A percentile compares a stretch with the other conserved stretches of the same genome.
Conservation (phyloP, 1,284 basidiomycete species). For the Sphaerobolus stellatus region DNA sequence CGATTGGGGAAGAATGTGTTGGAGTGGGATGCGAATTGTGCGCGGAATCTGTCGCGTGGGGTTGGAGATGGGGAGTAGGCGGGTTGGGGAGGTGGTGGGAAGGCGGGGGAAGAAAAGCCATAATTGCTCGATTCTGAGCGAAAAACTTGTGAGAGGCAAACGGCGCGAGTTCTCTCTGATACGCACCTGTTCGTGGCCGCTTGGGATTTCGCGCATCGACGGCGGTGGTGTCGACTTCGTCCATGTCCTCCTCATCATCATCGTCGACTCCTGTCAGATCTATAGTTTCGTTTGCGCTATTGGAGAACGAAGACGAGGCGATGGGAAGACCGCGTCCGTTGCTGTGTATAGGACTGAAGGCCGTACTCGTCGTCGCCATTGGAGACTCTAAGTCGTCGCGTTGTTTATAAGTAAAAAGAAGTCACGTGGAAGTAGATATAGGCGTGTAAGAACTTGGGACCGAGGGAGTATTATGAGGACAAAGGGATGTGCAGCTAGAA, state of each 20-base stretch:
- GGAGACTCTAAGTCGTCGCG: too few species aligned
- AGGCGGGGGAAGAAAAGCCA: constrained; percentile 3
- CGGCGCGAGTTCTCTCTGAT: not conserved
- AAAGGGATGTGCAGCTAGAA: too few species aligned
- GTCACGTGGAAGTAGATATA: too few species aligned
- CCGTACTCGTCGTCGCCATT: too few species aligned
- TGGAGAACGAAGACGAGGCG: not conserved
- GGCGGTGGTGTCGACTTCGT: constrained; percentile 12
- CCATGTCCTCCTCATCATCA: constrained; percentile 16
- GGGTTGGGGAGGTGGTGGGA: too few species aligned
- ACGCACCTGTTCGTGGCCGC: constrained; percentile 3
- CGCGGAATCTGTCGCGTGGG: constrained; percentile 4
- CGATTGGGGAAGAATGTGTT: constrained; percentile 33
- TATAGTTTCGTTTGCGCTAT: constrained; percentile 7
- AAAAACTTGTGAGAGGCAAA: not conserved
- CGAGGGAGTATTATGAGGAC: too few species aligned
- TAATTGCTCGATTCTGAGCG: constrained; percentile 6
- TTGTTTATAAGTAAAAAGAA: too few species aligned
- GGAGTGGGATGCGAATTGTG: constrained; percentile 21
- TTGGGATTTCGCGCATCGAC: constrained; percentile 9
- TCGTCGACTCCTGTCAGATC: constrained; percentile 16
- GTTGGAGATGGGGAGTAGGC: not conserved
- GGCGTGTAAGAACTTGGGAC: too few species aligned
- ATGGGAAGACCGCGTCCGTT: too few species aligned
- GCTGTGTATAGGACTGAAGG: too few species aligned